Evolutionary conservation across 2,329 filamentous ascomycete species (phyloP).

Genomic region (Knoxdaviesia proteae): DNA sequence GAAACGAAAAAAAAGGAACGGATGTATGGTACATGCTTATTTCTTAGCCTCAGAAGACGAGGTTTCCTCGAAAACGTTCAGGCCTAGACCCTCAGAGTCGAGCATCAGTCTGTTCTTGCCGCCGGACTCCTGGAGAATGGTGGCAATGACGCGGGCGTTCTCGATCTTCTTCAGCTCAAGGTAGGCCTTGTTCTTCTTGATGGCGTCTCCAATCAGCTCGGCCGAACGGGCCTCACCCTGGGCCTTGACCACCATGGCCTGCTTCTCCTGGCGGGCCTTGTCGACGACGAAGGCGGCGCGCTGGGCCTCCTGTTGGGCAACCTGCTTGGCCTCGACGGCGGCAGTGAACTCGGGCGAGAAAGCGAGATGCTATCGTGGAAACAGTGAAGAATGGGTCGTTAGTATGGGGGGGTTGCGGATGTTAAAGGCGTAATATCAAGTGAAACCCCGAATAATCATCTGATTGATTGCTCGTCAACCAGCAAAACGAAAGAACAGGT

Average conservation of each 20-base stretch:
- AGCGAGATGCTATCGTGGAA: slow-evolving; percentile 35
- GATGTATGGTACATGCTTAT: slow-evolving; percentile 10
- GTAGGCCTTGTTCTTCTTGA: slow-evolving; percentile 98
- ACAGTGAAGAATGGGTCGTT: neutral
- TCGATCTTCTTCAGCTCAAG: slow-evolving; percentile 96
- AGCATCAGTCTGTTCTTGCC: slow-evolving; percentile 87
- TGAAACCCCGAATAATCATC: neutral
- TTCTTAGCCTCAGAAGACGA: slow-evolving; percentile 20
- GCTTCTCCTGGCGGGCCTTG: slow-evolving; percentile 98
- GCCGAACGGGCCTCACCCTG: slow-evolving; percentile 98
- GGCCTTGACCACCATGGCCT: slow-evolving; percentile 92
- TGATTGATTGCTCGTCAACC: too few species aligned
- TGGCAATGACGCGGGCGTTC: slow-evolving; percentile 79
- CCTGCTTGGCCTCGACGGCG: slow-evolving; percentile 53
- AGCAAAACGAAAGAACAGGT: too few species aligned
- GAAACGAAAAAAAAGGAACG: too few species aligned
- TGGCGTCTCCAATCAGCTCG: slow-evolving; percentile 92
- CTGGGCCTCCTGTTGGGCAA: slow-evolving; percentile 81
- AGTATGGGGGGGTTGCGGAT: neutral
- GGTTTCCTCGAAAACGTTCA: slow-evolving; percentile 52
- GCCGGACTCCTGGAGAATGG: slow-evolving; percentile 64
- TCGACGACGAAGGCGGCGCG: slow-evolving; percentile 93
- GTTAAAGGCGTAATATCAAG: neutral
- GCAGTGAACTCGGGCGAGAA: slow-evolving; percentile 58
- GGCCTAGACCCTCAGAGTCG: slow-evolving; percentile 71